Conservation (phyloP, 2,329 filamentous ascomycete genomes). For the Ophioceras dolichostomum region DNA sequence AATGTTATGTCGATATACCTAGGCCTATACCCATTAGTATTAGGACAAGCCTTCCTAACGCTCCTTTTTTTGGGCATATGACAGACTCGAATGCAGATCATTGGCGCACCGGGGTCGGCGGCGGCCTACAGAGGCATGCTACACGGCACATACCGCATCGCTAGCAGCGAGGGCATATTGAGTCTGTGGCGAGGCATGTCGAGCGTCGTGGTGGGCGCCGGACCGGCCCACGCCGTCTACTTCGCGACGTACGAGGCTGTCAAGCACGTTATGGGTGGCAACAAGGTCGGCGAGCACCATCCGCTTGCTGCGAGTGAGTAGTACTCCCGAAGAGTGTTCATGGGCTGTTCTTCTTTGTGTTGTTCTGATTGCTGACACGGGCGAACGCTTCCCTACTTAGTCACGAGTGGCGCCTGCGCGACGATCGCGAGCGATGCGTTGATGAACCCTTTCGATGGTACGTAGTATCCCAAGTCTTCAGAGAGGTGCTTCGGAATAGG, state of each 20-base stretch:
- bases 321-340: background rate
- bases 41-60: no score
- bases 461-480: conserved; percentile 15
- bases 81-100: conserved; percentile 98
- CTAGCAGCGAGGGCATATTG: conserved; percentile 75
- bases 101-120: conserved; percentile 62
- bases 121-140: conserved; percentile 82
- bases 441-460: conserved; percentile 99
- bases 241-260: conserved; percentile 97
- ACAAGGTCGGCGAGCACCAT: conserved; percentile 77
- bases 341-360: background rate
- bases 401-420: conserved; percentile 83
- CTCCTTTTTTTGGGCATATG: no score
- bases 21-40: no score
- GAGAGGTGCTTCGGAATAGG: no score
- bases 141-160: conserved; percentile 87
- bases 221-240: conserved; percentile 93
- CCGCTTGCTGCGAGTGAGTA: conserved; percentile 77
- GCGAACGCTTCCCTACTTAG: conserved; percentile 30
- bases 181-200: conserved; percentile 95
- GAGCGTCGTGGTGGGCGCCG: conserved; percentile 94
- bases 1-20: no score
- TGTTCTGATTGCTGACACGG: background rate
- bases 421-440: conserved; percentile 96
- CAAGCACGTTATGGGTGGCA: conserved; percentile 92